Evolutionary conservation across 2,329 filamentous ascomycete species (phyloP), one percentile per base, ranked within the genome.

Genomic region (Pleurostoma richardsiae): DNA sequence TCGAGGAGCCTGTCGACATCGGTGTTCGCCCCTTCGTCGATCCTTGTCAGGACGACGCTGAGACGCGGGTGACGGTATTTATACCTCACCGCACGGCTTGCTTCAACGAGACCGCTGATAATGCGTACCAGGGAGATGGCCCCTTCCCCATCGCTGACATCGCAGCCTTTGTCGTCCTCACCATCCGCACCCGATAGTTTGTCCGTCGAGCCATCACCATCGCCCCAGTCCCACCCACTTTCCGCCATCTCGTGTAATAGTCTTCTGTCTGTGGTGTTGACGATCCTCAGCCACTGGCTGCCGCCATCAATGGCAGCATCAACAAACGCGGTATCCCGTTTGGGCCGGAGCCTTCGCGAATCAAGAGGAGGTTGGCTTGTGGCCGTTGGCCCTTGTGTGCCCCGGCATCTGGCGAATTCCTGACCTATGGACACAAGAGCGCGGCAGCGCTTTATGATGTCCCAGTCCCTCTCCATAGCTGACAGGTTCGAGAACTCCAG

Each of bases 301-400:
- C 64, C 64, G 30, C 58, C 56, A 36, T 66, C 61, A 3, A 64
- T 59, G 3, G 65, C 58, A 2, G 63, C 64, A 38, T 66, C 60
- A 4, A 55, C 46, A 5, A 40, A 43, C 28, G 43, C 29, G 28
- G 33, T 30, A 10, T 44, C 41, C 30, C 38, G 8, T 10, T 40
- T 38, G 8, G 19, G 19, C 19, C 19, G 19, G 19, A 19, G 19
- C 19, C 19, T 19, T 19, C 19, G 19, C 19, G 19, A 19, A 19
- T 19, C 19, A 19, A 19, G 19, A 19, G 19, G 19, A 19, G 19
- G 19, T 19, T 19, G 8, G 7, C 38, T 30, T 30, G 5, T 19
- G 26, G 28, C 45, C 41, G 26, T 49, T n/a, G 3, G 29, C 41
- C 3, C 40, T 44, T 5, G 36, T 31, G 4, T 47, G 44, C 39